Evolutionary conservation across 306 rosid species (phyloP).

Genomic region (Glycyrrhiza uralensis): DNA sequence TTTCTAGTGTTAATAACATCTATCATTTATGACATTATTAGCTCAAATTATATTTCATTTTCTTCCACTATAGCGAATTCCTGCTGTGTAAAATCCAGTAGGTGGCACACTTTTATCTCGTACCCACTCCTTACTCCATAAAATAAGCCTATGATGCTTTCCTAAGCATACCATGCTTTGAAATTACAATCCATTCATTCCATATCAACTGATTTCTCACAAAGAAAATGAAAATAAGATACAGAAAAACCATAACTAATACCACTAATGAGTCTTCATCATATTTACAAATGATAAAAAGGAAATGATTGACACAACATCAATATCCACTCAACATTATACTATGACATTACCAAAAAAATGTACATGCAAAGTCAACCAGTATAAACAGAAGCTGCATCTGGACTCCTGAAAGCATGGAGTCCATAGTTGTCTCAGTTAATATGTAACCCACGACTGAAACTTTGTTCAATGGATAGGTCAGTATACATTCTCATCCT

Average conservation of each 20-base stretch:
- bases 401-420: neutral
- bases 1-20: too few species aligned
- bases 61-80: too few species aligned
- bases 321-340: neutral
- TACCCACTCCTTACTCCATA: neutral
- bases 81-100: too few species aligned
- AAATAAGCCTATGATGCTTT: neutral
- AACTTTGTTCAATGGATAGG: neutral
- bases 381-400: neutral
- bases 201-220: neutral
- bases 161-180: neutral
- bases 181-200: neutral
- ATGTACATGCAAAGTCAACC: neutral
- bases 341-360: neutral
- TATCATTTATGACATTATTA: too few species aligned
- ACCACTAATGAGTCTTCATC: neutral
- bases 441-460: neutral
- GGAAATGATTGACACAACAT: neutral
- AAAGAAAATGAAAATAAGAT: neutral
- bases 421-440: slow-evolving; percentile 11
- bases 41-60: too few species aligned
- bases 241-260: neutral
- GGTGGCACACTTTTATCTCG: neutral
- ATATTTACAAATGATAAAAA: neutral
- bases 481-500: slow-evolving; percentile 11